Conservation (phyloP, 352 stramenopile genomes). For the Phytopythium oedochilum region DNA sequence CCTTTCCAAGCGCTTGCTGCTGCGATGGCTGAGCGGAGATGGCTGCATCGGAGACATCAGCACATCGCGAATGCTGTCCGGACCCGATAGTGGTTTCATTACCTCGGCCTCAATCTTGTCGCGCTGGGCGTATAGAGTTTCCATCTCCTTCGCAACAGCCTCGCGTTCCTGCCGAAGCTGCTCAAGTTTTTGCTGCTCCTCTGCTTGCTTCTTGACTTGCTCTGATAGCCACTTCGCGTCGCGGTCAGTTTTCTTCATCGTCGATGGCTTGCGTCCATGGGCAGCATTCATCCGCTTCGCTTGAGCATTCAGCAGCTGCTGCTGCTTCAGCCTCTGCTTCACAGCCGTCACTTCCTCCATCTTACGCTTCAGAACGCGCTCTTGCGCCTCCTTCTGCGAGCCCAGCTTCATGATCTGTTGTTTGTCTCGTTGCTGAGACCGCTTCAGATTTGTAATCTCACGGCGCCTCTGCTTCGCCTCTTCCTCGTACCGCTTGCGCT, state of each 20-base stretch:
- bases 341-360: slow-evolving; percentile 82
- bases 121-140: slow-evolving; percentile 66
- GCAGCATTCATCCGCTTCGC: slow-evolving; percentile 59
- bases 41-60: slow-evolving; percentile 69
- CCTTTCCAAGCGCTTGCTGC: slow-evolving; percentile 38
- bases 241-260: slow-evolving; percentile 26
- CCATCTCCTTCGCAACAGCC: slow-evolving; percentile 76
- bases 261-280: slow-evolving; percentile 39
- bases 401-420: slow-evolving; percentile 80
- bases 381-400: slow-evolving; percentile 79
- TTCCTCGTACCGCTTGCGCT: slow-evolving; percentile 81
- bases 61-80: slow-evolving; percentile 74
- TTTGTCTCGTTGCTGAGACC: slow-evolving; percentile 76
- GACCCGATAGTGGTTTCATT: slow-evolving; percentile 49
- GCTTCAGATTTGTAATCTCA: slow-evolving; percentile 80
- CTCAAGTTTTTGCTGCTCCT: slow-evolving; percentile 83
- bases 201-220: slow-evolving; percentile 75
- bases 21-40: slow-evolving; percentile 31
- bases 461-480: slow-evolving; percentile 71
- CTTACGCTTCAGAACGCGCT: slow-evolving; percentile 83
- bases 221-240: slow-evolving; percentile 83
- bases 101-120: slow-evolving; percentile 70
- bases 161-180: slow-evolving; percentile 78
- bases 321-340: slow-evolving; percentile 81
- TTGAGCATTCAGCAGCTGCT: slow-evolving; percentile 71